Evolutionary conservation across 1,284 basidiomycete species (phyloP).

Genomic region (Cystobasidium pallidum): DNA sequence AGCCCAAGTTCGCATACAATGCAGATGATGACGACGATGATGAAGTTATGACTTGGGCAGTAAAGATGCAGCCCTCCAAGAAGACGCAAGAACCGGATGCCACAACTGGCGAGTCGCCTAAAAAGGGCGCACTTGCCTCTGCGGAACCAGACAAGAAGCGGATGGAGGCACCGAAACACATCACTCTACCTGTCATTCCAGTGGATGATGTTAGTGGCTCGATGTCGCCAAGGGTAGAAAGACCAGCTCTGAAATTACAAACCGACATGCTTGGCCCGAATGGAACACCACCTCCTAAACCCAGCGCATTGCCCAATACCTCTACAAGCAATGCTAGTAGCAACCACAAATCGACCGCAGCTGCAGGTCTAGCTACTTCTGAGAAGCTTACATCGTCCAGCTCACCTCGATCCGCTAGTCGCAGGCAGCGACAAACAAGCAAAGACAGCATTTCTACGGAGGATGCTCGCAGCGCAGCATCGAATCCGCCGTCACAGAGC

Average conservation of each 20-base stretch:
- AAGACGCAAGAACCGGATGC: neutral
- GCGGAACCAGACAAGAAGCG: neutral
- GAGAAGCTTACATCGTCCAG: conserved; percentile 59
- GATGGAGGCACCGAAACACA: neutral
- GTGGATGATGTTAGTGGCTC: neutral
- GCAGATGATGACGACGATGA: conserved; percentile 43
- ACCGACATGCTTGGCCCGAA: conserved; percentile 34
- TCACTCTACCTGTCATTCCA: neutral
- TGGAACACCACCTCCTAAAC: conserved; percentile 7
- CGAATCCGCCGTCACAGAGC: neutral
- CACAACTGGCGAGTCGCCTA: neutral
- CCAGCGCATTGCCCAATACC: neutral
- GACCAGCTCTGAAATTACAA: conserved; percentile 27
- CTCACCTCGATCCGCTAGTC: conserved; percentile 70
- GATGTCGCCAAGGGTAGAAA: conserved; percentile 18
- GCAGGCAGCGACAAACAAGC: conserved; percentile 55
- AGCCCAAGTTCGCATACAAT: conserved; percentile 28
- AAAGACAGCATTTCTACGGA: conserved; percentile 4
- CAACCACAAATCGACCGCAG: neutral
- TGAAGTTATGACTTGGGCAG: conserved; percentile 45
- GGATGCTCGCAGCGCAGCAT: neutral
- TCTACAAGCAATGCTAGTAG: neutral
- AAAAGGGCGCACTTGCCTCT: neutral
- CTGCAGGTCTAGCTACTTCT: neutral
- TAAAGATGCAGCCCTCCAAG: conserved; percentile 41